Evolutionary conservation across 2,329 filamentous ascomycete species (phyloP).

Genomic region (Chalara sp.): DNA sequence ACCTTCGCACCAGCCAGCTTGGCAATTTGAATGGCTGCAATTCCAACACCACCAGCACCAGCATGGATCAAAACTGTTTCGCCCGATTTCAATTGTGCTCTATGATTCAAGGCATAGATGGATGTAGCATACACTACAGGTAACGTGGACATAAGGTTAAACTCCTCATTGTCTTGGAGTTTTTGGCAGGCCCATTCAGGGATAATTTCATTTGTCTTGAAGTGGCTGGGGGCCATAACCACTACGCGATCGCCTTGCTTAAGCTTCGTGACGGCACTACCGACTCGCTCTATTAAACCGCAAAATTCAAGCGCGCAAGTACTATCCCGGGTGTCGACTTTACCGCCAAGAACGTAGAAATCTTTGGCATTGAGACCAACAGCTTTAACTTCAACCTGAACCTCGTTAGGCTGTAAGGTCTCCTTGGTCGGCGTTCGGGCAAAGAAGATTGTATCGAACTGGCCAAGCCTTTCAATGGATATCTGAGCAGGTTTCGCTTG

Average conservation of each 20-base stretch:
- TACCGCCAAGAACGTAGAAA: slow-evolving; percentile 21
- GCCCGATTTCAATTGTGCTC: slow-evolving; percentile 20
- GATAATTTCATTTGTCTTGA: slow-evolving; percentile 21
- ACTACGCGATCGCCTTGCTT: slow-evolving; percentile 17
- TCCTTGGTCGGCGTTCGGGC: neutral
- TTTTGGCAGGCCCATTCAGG: slow-evolving; percentile 20
- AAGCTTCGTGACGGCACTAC: slow-evolving; percentile 12
- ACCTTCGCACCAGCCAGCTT: slow-evolving; percentile 3
- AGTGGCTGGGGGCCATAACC: slow-evolving; percentile 8
- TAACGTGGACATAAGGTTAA: slow-evolving; percentile 14
- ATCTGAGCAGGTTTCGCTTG: neutral
- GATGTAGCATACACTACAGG: slow-evolving; percentile 26
- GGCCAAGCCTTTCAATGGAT: slow-evolving; percentile 3
- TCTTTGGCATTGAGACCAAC: slow-evolving; percentile 10
- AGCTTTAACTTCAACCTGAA: slow-evolving; percentile 2
- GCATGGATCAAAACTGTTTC: slow-evolving; percentile 15
- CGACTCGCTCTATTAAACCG: slow-evolving; percentile 20
- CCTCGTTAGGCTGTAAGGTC: neutral
- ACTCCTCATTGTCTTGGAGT: slow-evolving; percentile 17
- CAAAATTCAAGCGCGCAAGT: slow-evolving; percentile 22
- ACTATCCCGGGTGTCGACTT: slow-evolving; percentile 15
- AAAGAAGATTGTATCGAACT: slow-evolving; percentile 6
- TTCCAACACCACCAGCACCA: slow-evolving; percentile 11
- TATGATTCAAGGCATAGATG: slow-evolving; percentile 25
- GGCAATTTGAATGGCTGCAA: slow-evolving; percentile 14